A percentile compares a stretch with the other conserved stretches of the same genome.
phyloP scores from a whole-genome alignment of 1,284 basidiomycete species.

The Vanrija humicola region DNA sequence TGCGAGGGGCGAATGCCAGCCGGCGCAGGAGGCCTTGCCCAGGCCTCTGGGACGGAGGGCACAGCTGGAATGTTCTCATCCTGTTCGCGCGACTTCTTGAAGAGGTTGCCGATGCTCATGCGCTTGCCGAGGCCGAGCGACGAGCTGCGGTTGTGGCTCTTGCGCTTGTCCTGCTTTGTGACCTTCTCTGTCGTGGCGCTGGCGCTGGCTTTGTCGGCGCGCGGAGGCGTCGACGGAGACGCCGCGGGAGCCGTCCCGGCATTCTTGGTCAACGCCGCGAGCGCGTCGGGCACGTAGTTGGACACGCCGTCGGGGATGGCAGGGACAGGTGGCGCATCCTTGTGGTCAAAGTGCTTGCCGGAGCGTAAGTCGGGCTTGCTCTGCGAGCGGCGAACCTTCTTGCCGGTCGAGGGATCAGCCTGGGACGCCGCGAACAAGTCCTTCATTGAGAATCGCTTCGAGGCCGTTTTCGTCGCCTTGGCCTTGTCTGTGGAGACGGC shows the following conservation, averaged over 20 bases:
- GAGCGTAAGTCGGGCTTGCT: conserved; percentile 14
- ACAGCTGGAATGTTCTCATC: too few relatives aligned
- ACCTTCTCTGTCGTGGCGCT: neutral
- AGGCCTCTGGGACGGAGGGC: too few relatives aligned
- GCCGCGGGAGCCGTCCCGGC: neutral
- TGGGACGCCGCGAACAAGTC: conserved; percentile 10
- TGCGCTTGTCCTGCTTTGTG: neutral
- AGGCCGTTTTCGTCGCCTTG: conserved; percentile 2
- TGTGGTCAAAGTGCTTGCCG: neutral
- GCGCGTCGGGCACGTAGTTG: conserved; percentile 14
- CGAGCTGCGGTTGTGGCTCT: neutral
- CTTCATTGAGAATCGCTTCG: conserved; percentile 11
- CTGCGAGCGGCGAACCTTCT: conserved; percentile 8
- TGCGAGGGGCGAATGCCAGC: too few relatives aligned
- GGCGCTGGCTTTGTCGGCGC: neutral
- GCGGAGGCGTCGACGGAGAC: neutral
- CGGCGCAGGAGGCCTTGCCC: too few relatives aligned
- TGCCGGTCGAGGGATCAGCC: neutral
- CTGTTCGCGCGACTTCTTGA: too few relatives aligned
- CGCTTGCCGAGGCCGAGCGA: conserved; percentile 8
- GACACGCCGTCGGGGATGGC: neutral
- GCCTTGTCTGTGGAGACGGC: neutral
- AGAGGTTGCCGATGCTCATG: neutral
- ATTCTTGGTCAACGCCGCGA: conserved; percentile 16
- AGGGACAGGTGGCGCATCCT: neutral